Base-by-base conservation (phyloP, 768 basidiomycete species). In the Mycena crocata region DNA sequence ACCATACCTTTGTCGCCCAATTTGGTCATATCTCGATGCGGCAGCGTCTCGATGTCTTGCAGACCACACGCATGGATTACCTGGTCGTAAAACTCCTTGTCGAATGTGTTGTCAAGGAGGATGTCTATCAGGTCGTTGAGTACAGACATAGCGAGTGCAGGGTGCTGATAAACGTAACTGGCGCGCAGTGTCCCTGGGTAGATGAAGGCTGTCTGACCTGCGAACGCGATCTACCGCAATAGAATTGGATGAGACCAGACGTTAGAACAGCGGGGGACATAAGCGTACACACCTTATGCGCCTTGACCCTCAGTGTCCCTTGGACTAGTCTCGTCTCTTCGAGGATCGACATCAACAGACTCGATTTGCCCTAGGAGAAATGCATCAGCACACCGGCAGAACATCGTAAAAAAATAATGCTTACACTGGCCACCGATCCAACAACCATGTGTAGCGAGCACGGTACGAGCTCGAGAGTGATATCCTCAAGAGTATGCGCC, bases 311-410 rank as follows among this genome's bases (percentile, higher is more conserved):
- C 10, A 56, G 23, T 5, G 7, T 39, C 1, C 65, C 65, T 21
- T 40, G 30, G 14, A 40, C 52, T 5, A 54, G 45, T 9, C 17
- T 54, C 45, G 58, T 66, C 45, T 66, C 65, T n/a, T 24, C 52
- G 45, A 66, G 24, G 40, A 66, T 55, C 65, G 65, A 66, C 65
- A 66, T 66, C 5, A 66, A 58, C 15, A 66, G 65, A 15, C 65
- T 66, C n/a, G 65, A 66, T 56, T 66, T 66, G 15, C 65, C 65
- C 65, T 66, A 50, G 10, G 49, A 13, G n/a, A n/a, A n/a, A n/a
- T 3, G 14, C 40, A 32, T 40, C 10, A 32, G 34, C 26, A n/a
- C n/a, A 35, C 37, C 45, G 12, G 14, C 28, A 9, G 26, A 28
- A 5, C n/a, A 44, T 17, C 44, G 30, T 9, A 23, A 51, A 15